These are phyloP conservation scores for Candida khao-thaluensis DNA, from an alignment of 805 yeast genomes.

Conservation along the genomic window DNA sequence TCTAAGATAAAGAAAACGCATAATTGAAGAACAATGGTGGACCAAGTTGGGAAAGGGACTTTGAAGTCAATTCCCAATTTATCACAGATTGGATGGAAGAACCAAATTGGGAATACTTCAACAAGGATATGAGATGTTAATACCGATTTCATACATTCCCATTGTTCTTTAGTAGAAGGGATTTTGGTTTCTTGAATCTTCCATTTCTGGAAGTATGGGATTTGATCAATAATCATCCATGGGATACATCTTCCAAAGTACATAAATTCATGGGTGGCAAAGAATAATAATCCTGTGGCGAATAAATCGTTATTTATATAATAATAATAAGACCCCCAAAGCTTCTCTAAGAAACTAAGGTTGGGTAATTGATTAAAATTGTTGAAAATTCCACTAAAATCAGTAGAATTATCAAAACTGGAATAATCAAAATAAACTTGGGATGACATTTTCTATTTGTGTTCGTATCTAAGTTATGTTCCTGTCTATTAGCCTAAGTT, in stretches of 20 bases:
- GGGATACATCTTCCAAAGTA: constrained; percentile 61
- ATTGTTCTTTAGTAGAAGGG: constrained; percentile 56
- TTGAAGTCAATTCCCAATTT: constrained; percentile 47
- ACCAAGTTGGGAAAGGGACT: constrained; percentile 53
- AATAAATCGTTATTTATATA: constrained; percentile 54
- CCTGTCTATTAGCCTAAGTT: constrained; percentile 4
- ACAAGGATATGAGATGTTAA: constrained; percentile 55
- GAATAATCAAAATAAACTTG: constrained; percentile 36
- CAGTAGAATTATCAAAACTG: constrained; percentile 28
- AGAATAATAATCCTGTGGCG: constrained; percentile 58
- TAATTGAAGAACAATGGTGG: constrained; percentile 44
- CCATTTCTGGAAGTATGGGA: constrained; percentile 51
- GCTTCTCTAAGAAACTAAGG: constrained; percentile 42
- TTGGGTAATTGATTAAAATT: constrained; percentile 27
- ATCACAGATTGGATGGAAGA: constrained; percentile 56
- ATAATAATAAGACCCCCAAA: constrained; percentile 57
- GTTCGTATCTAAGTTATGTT: too few species aligned
- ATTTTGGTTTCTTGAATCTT: constrained; percentile 54
- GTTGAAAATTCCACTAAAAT: constrained; percentile 28
- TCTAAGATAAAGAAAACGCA: constrained; percentile 52
- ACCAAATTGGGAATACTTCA: constrained; percentile 62
- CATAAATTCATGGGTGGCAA: constrained; percentile 53
- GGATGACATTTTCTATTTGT: constrained; percentile 9
- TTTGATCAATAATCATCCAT: constrained; percentile 54
- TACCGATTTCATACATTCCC: constrained; percentile 62